These are phyloP conservation scores for Fusarium incarnatum DNA, from an alignment of 2,329 filamentous ascomycete genomes.

Conservation along the genomic window DNA sequence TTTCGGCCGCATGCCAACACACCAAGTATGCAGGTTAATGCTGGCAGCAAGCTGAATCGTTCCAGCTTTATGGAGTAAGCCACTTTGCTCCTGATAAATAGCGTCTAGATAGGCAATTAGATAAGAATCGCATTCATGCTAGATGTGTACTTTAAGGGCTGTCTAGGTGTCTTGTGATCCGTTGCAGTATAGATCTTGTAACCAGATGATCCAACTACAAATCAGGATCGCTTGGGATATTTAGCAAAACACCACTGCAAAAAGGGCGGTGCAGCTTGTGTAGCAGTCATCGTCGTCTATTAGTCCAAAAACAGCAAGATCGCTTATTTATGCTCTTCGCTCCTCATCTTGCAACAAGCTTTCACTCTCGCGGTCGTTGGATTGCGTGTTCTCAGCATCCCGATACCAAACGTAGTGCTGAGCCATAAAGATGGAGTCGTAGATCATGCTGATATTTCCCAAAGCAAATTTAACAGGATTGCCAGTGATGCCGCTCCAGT, in stretches of 20 bases:
- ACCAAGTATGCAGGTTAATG: not conserved
- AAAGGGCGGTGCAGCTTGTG: not conserved
- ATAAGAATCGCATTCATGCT: not conserved
- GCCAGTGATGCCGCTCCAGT: constrained; percentile 91
- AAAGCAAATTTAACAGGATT: constrained; percentile 92
- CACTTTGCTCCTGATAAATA: not conserved
- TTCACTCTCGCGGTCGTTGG: constrained; percentile 37
- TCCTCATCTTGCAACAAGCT: constrained; percentile 49
- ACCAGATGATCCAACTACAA: constrained; percentile 11
- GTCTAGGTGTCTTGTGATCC: constrained; percentile 4
- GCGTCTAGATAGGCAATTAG: not conserved
- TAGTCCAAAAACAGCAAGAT: not conserved
- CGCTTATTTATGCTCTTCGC: constrained; percentile 37
- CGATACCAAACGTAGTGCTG: constrained; percentile 89
- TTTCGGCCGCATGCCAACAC: not conserved
- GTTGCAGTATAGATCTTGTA: constrained; percentile 6
- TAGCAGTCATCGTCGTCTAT: not conserved
- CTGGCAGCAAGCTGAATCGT: constrained; percentile 6
- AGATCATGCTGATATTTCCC: constrained; percentile 85
- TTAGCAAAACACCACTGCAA: not conserved
- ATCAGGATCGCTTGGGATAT: constrained; percentile 1
- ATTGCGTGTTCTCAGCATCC: constrained; percentile 18
- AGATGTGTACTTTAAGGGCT: not conserved
- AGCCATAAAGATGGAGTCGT: constrained; percentile 85
- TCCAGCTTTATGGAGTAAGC: not conserved